Conservation (phyloP, 2,329 filamentous ascomycete genomes). For the Penicillium sp. region DNA sequence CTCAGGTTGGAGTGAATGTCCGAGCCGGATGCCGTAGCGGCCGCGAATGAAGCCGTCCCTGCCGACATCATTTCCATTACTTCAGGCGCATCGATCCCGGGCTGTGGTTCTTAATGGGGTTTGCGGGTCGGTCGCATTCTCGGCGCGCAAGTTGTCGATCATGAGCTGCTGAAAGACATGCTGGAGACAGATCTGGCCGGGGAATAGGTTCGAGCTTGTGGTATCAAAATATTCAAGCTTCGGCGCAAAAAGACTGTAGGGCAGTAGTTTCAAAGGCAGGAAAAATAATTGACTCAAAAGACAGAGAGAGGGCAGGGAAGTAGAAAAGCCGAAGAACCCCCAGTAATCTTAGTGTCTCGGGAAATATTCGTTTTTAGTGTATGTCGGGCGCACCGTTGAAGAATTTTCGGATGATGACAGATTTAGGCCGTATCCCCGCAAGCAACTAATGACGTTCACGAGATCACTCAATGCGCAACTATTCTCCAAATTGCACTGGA, state of each 20-base stretch:
- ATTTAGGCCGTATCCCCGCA: background rate
- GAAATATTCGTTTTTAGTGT: slow-evolving; percentile 27
- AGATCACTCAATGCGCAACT: slow-evolving; percentile 12
- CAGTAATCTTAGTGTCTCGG: slow-evolving; percentile 23
- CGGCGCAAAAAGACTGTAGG: background rate
- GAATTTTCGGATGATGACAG: slow-evolving; percentile 14
- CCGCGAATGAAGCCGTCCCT: slow-evolving; percentile 32
- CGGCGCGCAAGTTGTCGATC: slow-evolving; percentile 22
- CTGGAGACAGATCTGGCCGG: slow-evolving; percentile 5
- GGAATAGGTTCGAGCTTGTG: slow-evolving; percentile 7
- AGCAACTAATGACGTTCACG: background rate
- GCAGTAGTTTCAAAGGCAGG: background rate
- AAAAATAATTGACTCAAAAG: background rate
- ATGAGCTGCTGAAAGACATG: slow-evolving; percentile 28
- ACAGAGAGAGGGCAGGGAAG: background rate
- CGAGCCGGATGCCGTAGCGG: slow-evolving; percentile 36
- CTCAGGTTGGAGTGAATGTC: slow-evolving; percentile 40
- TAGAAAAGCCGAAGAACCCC: background rate
- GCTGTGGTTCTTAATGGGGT: slow-evolving; percentile 24
- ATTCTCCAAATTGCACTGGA: background rate
- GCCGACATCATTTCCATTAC: slow-evolving; percentile 39
- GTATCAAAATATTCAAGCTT: background rate
- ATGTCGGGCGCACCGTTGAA: slow-evolving; percentile 18
- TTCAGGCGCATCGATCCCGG: slow-evolving; percentile 27
- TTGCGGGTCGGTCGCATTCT: slow-evolving; percentile 35